phyloP scores from a whole-genome alignment of 305 asterid species.

The Plantago coronopus region DNA sequence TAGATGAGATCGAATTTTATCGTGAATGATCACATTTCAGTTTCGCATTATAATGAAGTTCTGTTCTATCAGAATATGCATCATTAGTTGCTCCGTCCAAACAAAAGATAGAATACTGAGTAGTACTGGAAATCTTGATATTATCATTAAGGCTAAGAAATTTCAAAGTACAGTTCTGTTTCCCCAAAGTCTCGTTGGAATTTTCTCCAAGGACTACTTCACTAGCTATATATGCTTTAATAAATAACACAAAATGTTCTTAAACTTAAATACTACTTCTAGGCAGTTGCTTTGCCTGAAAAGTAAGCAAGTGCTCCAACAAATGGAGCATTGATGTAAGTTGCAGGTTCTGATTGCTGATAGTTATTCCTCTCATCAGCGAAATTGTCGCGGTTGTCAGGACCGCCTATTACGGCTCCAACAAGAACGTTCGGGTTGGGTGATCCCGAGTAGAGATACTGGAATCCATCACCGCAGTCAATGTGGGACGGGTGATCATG shows the following conservation, averaged over 20 bases:
- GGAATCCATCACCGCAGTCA: conserved; percentile 54
- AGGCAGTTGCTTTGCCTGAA: conserved; percentile 14
- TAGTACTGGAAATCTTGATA: too few relatives aligned
- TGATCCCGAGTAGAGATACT: conserved; percentile 34
- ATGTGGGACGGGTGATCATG: conserved; percentile 38
- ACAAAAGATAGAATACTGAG: too few relatives aligned
- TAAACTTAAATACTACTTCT: background rate
- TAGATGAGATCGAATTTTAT: too few relatives aligned
- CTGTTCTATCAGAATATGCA: too few relatives aligned
- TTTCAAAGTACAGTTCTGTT: too few relatives aligned
- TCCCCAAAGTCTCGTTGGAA: too few relatives aligned
- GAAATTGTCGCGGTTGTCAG: conserved; percentile 51
- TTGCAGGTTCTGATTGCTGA: conserved; percentile 78
- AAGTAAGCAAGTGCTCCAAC: conserved; percentile 79
- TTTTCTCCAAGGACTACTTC: too few relatives aligned
- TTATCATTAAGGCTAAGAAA: too few relatives aligned
- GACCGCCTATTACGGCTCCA: conserved; percentile 76
- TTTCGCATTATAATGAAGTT: too few relatives aligned
- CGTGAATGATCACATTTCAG: too few relatives aligned
- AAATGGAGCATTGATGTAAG: conserved; percentile 70
- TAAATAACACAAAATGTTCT: background rate
- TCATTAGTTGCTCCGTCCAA: too few relatives aligned
- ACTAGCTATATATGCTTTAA: too few relatives aligned
- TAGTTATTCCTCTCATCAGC: conserved; percentile 58
- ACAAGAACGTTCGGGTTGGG: conserved; percentile 63